Base-by-base conservation (phyloP, 768 basidiomycete species). In the Nevesoporus exiguus region DNA sequence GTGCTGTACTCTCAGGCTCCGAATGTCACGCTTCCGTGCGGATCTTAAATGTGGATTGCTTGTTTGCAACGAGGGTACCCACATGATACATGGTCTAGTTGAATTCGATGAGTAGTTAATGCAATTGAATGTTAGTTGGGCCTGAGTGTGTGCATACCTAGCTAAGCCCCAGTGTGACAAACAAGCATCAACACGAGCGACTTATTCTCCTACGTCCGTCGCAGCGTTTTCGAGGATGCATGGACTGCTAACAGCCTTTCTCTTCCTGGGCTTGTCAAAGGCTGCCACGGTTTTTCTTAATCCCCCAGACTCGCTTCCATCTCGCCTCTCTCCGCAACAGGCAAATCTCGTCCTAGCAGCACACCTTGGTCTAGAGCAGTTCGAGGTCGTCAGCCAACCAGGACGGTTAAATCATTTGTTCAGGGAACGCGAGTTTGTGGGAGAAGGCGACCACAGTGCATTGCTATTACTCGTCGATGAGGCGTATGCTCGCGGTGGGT, bases 331-430 rank as follows among this genome's bases (percentile, higher is more conserved):
- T 19, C 73, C 77, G 25, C 74, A 78, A 39, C 79, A 81, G 47
- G 84, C 84, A 40, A 82, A 78, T 60, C 76, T 80, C 33, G 80
- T 76, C 7, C 73, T 91, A 30, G 80, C 86, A 19, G 80, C 79
- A 49, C 87, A 90, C 66, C 78, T 90, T 11, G 83, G 84, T n/a
- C 77, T 90, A 6, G 88, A 90, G 61, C 70, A 70, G 19, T 84
- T 84, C 59, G 85, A 87, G 63, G 70, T 74, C 24, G 66, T 83
- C 27, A 73, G 74, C 55, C 65, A 71, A 48, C 57, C 66, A 27
- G 58, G 61, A 45, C 54, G 64, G 29, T 27, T 64, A 8, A 45
- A 57, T 36, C 48, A 61, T 21, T 10, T 70, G 1, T 57, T 62
- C 48, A 64, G 60, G 34, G 76, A 80, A 45, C 72, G 77, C 41